Base-by-base conservation (phyloP, 352 stramenopile genomes). In the Elongisporangium prolatum region DNA sequence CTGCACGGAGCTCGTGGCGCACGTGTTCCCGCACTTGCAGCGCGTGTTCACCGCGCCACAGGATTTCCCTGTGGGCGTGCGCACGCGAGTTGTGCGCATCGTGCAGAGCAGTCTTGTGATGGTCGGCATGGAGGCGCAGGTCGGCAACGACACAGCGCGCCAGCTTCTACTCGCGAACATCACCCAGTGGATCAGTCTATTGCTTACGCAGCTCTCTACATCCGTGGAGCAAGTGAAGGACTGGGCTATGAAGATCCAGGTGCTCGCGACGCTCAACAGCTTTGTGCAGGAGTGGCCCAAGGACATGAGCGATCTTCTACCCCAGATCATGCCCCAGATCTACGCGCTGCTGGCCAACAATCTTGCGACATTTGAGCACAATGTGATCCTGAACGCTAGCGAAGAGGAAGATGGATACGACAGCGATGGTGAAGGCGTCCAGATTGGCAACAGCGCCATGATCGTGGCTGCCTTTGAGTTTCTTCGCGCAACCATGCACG, bases 271-370 rank as follows among this genome's bases (percentile, higher is more conserved):
- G 44, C 75, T 94, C 20, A 74, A 68, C n/a, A 87, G 77, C 65
- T 91, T 94, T 65, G 79, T 91, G 56, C 74, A 82, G 20, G 84
- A 93, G 57, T 93, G 84, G 84, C 80, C 84, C 55, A 88, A 86
- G 68, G 75, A 93, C 61, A 91, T 91, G 79, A 71, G 74, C 16
- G 74, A 86, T 21, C 44, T 90, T 9, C 61, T 93, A 61, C 79
- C 84, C 16, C 67, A 89, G 60, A 80, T 91, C 50, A 71, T 93
- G 70, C 82, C 84, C 40, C 76, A 81, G 25, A 64, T 93, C 6
- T 89, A 86, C 59, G 68, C 65, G 50, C 65, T 91, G 4, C 71
- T 93, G 48, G 21, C 74, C 8, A 56, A 49, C 22, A 71, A 77
- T 24, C 64, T 77, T 20, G 64, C 75, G 22, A 67, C 60, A 2